Conservation (phyloP, 208 protist species). For the Leishmania tarentolae region DNA sequence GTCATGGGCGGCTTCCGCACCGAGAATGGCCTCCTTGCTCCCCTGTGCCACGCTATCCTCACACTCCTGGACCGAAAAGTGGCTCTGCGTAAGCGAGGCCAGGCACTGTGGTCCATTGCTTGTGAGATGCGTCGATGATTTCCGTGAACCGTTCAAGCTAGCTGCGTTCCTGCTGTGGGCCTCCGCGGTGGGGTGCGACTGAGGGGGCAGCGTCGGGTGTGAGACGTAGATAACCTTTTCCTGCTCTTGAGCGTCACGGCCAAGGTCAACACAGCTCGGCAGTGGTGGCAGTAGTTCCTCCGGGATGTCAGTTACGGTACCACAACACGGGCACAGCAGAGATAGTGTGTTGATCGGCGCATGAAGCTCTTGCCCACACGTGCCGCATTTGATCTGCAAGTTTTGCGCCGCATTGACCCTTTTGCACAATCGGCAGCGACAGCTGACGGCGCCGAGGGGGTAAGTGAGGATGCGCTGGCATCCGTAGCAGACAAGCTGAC, state of each 20-base stretch:
- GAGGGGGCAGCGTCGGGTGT: conserved; percentile 37
- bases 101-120: background rate
- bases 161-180: background rate
- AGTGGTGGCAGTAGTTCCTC: conserved; percentile 63
- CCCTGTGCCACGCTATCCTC: background rate
- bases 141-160: background rate
- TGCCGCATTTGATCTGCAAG: conserved; percentile 45
- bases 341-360: conserved; percentile 76
- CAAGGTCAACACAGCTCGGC: conserved; percentile 37
- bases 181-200: background rate
- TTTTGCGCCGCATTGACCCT: conserved; percentile 69
- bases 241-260: conserved; percentile 16
- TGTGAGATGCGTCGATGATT: background rate
- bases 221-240: conserved; percentile 68
- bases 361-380: conserved; percentile 50
- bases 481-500: conserved; percentile 67
- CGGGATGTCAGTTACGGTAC: conserved; percentile 75
- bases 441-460: conserved; percentile 67
- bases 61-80: conserved; percentile 1
- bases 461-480: conserved; percentile 79
- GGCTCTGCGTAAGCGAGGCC: background rate
- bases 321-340: conserved; percentile 76
- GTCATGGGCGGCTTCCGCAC: background rate
- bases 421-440: conserved; percentile 73
- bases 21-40: background rate